Evolutionary conservation across 805 yeast genomes (phyloP).

Genomic region (Lipomyces mesembrius): DNA sequence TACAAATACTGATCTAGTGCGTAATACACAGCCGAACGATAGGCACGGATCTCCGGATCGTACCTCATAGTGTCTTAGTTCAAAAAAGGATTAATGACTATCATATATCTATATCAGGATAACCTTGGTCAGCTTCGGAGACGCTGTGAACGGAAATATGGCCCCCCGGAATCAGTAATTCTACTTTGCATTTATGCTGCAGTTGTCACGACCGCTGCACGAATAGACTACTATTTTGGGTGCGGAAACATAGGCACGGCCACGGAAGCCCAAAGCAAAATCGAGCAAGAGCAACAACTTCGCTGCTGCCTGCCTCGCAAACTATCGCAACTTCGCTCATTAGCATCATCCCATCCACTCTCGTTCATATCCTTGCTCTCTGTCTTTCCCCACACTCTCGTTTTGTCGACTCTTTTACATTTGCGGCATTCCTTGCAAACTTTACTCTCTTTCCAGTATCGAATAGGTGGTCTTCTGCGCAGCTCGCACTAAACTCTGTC

Average conservation of each 20-base stretch:
- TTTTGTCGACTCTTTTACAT: neutral
- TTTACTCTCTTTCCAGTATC: neutral
- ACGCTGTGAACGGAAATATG: no score
- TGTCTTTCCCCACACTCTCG: conserved; percentile 1
- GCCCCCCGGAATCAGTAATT: no score
- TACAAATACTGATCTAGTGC: no score
- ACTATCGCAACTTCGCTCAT: conserved; percentile 4
- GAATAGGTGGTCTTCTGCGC: neutral
- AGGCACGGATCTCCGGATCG: no score
- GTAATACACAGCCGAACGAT: no score
- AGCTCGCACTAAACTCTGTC: neutral
- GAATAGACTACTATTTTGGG: neutral
- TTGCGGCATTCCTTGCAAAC: neutral
- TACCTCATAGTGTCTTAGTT: no score
- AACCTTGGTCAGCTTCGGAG: no score
- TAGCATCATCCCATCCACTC: neutral
- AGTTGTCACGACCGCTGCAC: neutral
- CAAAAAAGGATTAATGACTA: no score
- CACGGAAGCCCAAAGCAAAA: neutral
- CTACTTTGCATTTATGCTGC: conserved; percentile 10
- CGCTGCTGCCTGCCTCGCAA: neutral
- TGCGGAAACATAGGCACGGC: neutral
- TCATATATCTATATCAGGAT: no score
- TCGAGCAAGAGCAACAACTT: neutral
- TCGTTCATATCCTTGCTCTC: neutral